These are phyloP conservation scores for Pholiota conissans DNA, from an alignment of 768 basidiomycete genomes.

Conservation along the genomic window DNA sequence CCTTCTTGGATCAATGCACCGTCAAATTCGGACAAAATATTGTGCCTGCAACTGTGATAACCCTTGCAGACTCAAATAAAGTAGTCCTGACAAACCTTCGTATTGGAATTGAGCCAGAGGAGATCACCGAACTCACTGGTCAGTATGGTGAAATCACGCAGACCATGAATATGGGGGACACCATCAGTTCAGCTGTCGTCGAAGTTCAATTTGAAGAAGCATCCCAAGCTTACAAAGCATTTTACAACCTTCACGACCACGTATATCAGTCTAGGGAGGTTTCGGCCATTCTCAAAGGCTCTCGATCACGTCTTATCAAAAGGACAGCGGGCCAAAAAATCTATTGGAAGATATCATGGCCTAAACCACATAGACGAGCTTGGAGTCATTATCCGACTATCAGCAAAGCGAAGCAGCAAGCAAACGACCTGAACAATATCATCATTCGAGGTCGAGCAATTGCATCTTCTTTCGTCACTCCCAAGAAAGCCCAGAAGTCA, in stretches of 20 bases:
- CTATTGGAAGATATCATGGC: constrained; percentile 43
- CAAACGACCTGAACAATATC: constrained; percentile 36
- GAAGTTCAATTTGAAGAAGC: constrained; percentile 30
- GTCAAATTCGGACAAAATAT: constrained; percentile 34
- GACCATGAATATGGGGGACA: constrained; percentile 20
- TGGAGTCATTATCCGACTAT: constrained; percentile 49
- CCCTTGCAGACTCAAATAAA: constrained; percentile 37
- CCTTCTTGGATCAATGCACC: constrained; percentile 27
- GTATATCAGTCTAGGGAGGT: constrained; percentile 24
- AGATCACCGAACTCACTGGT: constrained; percentile 30
- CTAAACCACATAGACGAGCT: constrained; percentile 38
- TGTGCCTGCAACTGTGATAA: constrained; percentile 29
- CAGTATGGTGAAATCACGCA: constrained; percentile 29
- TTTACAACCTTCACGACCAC: constrained; percentile 30
- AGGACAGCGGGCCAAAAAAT: constrained; percentile 13
- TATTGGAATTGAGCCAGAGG: constrained; percentile 22
- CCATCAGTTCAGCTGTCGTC: constrained; percentile 15
- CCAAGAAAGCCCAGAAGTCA: constrained; percentile 31
- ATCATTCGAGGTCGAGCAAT: constrained; percentile 40
- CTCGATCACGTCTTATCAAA: constrained; percentile 14
- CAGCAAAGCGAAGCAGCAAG: constrained; percentile 41
- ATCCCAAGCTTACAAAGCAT: constrained; percentile 32
- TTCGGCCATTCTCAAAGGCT: constrained; percentile 25
- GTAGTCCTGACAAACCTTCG: constrained; percentile 44
- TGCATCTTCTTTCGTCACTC: constrained; percentile 36